These are phyloP conservation scores for Aspergillus clavatus DNA, from an alignment of 2,329 filamentous ascomycete species.

Conservation along the genomic window DNA sequence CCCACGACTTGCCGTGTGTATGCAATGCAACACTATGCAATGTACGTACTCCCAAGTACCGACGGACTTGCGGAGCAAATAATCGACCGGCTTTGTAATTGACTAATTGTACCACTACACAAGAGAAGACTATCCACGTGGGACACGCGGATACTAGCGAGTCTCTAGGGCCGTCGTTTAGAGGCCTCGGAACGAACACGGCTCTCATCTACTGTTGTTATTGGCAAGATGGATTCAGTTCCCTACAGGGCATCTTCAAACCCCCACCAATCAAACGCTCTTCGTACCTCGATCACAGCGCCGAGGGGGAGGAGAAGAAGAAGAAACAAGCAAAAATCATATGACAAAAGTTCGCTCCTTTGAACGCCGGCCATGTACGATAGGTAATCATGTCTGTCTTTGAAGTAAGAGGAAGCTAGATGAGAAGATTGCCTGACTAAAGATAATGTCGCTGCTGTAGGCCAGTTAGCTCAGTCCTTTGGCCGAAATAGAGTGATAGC, in stretches of 20 bases:
- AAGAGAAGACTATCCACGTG: background rate
- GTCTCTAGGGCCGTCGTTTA: no score
- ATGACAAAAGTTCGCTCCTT: conserved; percentile 8
- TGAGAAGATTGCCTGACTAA: background rate
- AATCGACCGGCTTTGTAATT: no score
- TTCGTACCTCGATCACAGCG: conserved; percentile 1
- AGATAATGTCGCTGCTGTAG: background rate
- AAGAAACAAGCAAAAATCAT: conserved; percentile 1
- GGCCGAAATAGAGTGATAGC: background rate
- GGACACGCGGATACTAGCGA: background rate
- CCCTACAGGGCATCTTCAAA: background rate
- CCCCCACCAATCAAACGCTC: background rate
- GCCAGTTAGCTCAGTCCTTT: background rate
- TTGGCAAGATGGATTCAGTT: background rate
- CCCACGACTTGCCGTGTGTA: background rate
- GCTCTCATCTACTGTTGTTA: background rate
- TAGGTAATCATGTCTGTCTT: conserved; percentile 5
- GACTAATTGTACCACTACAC: background rate
- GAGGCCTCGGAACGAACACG: no score
- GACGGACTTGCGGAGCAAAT: no score
- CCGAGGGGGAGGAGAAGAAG: background rate
- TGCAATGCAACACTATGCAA: background rate
- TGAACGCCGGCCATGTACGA: conserved; percentile 9
- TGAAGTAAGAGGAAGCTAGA: background rate
- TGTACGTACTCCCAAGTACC: no score